Conservation (phyloP, 805 yeast genomes). For the Suhomyces sp. region DNA sequence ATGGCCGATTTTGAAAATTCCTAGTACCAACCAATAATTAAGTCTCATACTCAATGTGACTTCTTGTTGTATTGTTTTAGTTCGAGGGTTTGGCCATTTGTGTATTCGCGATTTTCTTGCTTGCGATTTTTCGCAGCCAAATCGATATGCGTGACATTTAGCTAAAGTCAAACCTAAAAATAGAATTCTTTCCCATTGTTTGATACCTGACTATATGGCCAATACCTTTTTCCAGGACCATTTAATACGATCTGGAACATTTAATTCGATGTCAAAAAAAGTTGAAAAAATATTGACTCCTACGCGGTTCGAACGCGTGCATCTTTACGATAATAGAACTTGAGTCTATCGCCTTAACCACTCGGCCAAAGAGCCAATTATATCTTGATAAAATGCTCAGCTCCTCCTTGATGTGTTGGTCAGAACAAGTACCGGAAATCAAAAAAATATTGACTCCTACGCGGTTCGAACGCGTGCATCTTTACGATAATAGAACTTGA, state of each 20-base stretch:
- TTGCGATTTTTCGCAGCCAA: background rate
- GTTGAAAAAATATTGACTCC: background rate
- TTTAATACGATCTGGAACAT: background rate
- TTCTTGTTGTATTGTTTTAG: background rate
- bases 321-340: background rate
- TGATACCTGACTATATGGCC: background rate
- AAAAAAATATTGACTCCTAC: background rate
- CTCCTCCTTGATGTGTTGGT: too few relatives aligned
- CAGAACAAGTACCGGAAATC: too few relatives aligned
- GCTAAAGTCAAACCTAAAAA: too few relatives aligned
- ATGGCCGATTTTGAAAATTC: background rate
- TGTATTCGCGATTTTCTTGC: background rate
- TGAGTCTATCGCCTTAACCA: background rate
- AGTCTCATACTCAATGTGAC: background rate
- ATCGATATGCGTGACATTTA: background rate
- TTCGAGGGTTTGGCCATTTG: background rate
- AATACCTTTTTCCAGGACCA: background rate
- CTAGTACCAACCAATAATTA: background rate
- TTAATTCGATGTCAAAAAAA: too few relatives aligned
- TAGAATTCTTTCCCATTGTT: background rate
- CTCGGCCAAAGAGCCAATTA: background rate
- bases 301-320: background rate
- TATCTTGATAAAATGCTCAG: too few relatives aligned
- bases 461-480: background rate
- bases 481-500: background rate